These are phyloP conservation scores for Lumnitzera littorea DNA, from an alignment of 345 rosid species.

Conservation along the genomic window DNA sequence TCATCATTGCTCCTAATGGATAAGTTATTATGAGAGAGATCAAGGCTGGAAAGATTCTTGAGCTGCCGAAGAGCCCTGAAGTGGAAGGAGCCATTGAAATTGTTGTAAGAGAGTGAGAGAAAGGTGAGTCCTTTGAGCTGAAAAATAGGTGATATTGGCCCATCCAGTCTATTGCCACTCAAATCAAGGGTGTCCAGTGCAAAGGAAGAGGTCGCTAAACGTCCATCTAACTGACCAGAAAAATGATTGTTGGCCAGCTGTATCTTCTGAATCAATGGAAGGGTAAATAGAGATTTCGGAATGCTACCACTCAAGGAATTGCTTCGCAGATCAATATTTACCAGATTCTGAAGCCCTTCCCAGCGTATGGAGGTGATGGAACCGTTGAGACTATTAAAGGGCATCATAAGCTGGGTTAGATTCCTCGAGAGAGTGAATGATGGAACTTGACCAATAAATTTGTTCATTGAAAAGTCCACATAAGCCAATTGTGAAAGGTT, in stretches of 20 bases:
- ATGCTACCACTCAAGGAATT: conserved; percentile 29
- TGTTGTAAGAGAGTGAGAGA: conserved; percentile 14
- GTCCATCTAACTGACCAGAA: conserved; percentile 26
- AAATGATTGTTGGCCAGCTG: conserved; percentile 1
- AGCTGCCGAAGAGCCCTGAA: neutral
- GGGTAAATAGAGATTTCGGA: conserved; percentile 13
- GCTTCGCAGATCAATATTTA: conserved; percentile 7
- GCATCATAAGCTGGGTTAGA: conserved; percentile 12
- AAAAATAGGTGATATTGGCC: conserved; percentile 23
- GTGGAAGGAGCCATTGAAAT: neutral
- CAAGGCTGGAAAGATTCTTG: neutral
- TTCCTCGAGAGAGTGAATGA: conserved; percentile 12
- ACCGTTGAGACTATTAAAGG: conserved; percentile 19
- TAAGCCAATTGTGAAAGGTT: conserved; percentile 18
- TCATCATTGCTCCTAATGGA: neutral
- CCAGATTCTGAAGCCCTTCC: conserved; percentile 20
- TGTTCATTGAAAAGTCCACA: conserved; percentile 26
- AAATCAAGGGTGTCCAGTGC: conserved; percentile 26
- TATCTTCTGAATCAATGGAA: conserved; percentile 4
- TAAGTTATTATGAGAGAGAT: conserved; percentile 4
- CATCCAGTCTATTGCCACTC: conserved; percentile 28
- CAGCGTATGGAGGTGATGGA: conserved; percentile 13
- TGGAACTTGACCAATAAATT: conserved; percentile 29
- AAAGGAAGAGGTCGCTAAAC: conserved; percentile 14
- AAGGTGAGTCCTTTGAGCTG: conserved; percentile 11